Evolutionary conservation across 345 rosid genomes (phyloP).

Genomic region (Eucalyptus tenuipes): DNA sequence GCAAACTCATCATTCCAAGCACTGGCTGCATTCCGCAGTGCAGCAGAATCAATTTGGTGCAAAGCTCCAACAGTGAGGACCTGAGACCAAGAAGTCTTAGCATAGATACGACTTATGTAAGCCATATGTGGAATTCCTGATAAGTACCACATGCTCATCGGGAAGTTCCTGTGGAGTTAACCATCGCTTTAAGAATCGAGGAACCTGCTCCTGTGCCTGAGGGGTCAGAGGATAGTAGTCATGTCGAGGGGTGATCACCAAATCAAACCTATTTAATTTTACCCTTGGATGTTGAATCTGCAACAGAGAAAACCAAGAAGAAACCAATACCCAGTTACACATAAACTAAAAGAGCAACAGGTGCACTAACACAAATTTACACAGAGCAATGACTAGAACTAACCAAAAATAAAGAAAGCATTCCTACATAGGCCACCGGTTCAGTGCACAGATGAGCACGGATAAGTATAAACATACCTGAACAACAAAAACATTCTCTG

Average conservation of each 20-base stretch:
- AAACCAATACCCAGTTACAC: background rate
- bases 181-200: constrained; percentile 67
- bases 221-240: constrained; percentile 86
- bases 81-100: constrained; percentile 21
- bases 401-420: background rate
- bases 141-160: constrained; percentile 58
- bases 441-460: background rate
- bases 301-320: background rate
- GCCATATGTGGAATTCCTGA: background rate
- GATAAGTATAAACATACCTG: constrained; percentile 40
- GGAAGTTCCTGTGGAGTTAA: constrained; percentile 81
- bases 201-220: constrained; percentile 68
- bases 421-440: background rate
- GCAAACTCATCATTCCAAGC: constrained; percentile 94
- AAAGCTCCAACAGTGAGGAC: constrained; percentile 83
- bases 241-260: constrained; percentile 88
- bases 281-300: constrained; percentile 96
- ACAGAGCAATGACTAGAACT: background rate
- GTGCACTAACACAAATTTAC: background rate
- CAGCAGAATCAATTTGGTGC: constrained; percentile 80
- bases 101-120: background rate
- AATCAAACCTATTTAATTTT: constrained; percentile 77
- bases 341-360: background rate
- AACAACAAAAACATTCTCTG: constrained; percentile 76
- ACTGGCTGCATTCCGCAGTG: constrained; percentile 79